Base-by-base conservation (phyloP, 768 basidiomycete species). In the Lactarius indigo region DNA sequence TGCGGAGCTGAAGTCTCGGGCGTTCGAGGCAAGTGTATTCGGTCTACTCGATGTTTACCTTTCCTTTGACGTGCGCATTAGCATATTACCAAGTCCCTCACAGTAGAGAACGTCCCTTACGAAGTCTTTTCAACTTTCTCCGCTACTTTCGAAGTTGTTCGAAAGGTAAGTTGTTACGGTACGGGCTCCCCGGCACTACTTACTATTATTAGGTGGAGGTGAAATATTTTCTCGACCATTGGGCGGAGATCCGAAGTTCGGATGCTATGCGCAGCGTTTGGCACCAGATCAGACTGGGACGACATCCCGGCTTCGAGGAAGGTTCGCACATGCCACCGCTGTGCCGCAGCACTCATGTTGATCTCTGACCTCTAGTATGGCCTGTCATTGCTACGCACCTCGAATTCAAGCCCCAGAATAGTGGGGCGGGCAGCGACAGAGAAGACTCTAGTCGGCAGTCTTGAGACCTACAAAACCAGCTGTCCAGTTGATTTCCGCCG, bases 261-360 rank as follows among this genome's bases (percentile, higher is more conserved):
- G 86, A 88, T 20, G 84, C 89, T 15, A 92, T 95, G 91, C 84
- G 83, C 63, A 84, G 82, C 69, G 89, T 95, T 5, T 94, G 92
- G 90, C 84, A 87, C 64, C 91, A 94, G 76, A 93, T 96, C 50
- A 81, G 94, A 63, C 81, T 85, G 57, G 93, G 93, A 54, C 82
- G 90, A 39, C 90, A 94, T 74, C 89, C 91, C 20, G 92, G 93
- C 1, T 94, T 94, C 73, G 93, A 94, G 77, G 91, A 93, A 82
- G 89, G 89, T 89, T 18, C 12, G 78, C 74, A 68, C 39, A 35
- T 26, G 26, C 26, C 63, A 44, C 17, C 2, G 10, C 33, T 50
- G 50, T 39, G 31, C 41, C 12, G 28, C 57, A 33, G 23, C n/a
- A 44, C 44, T 26, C 23, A 9, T 47, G 41, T 44, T 60, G 44